phyloP scores from a whole-genome alignment of 2,329 filamentous ascomycete species.

The Remersonia thermophila region DNA sequence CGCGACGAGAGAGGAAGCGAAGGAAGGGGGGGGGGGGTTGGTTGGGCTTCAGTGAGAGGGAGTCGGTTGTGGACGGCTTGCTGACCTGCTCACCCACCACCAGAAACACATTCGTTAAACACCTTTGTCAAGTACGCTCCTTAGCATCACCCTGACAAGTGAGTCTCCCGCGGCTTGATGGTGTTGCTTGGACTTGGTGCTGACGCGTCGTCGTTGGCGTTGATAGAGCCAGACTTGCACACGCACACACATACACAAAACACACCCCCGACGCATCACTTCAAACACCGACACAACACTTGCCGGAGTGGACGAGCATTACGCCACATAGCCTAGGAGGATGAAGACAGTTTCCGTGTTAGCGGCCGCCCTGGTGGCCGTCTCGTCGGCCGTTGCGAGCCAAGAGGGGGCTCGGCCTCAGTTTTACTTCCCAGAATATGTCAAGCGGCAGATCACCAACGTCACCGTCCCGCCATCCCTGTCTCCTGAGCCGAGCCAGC shows the following conservation, averaged over 20 bases:
- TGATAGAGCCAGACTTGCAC: no score
- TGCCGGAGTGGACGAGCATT: constrained; percentile 10
- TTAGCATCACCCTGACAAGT: constrained; percentile 39
- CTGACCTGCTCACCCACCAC: constrained; percentile 6
- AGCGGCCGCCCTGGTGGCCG: constrained; percentile 37
- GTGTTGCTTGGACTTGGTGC: constrained; percentile 11
- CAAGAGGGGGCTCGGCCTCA: constrained; percentile 34
- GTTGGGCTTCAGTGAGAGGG: no score
- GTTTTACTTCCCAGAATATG: constrained; percentile 45
- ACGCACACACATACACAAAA: no score
- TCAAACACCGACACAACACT: not conserved
- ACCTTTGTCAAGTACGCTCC: constrained; percentile 47
- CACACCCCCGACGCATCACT: no score
- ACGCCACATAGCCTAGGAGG: constrained; percentile 16
- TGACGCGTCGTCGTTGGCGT: constrained; percentile 10
- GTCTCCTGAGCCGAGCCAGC: constrained; percentile 1
- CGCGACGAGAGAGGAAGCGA: no score
- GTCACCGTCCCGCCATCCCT: constrained; percentile 25
- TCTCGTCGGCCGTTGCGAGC: constrained; percentile 29
- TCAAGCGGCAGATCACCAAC: constrained; percentile 40
- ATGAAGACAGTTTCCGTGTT: constrained; percentile 41
- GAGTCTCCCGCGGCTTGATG: constrained; percentile 19
- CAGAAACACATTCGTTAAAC: constrained; percentile 37
- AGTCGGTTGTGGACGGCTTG: no score
- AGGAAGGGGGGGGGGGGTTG: no score